These are phyloP conservation scores for Puccinia hordei DNA, from an alignment of 1,284 basidiomycete genomes.

Conservation along the genomic window DNA sequence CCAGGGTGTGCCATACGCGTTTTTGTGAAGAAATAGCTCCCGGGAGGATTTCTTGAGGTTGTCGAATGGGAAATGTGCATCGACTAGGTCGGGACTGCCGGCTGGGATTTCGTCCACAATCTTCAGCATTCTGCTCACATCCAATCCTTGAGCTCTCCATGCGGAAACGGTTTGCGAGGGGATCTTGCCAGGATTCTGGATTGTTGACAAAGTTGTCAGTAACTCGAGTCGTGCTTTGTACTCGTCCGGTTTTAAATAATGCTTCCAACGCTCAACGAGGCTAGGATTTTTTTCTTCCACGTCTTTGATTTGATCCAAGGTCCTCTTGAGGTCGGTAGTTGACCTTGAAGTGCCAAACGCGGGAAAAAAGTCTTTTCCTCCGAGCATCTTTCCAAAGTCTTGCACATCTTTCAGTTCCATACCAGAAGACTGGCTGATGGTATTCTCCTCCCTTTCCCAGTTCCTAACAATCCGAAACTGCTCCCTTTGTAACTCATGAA, in stretches of 20 bases:
- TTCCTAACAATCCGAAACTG: neutral
- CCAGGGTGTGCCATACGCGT: neutral
- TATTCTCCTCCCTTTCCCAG: neutral
- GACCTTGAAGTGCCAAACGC: neutral
- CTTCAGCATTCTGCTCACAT: conserved; percentile 1
- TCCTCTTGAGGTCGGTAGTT: too few relatives aligned
- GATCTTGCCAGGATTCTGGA: neutral
- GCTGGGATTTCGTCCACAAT: neutral
- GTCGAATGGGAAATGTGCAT: neutral
- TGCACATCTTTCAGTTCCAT: too few relatives aligned
- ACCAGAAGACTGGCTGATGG: neutral
- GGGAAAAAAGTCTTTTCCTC: neutral
- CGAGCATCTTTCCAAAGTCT: neutral
- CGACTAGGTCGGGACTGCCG: neutral
- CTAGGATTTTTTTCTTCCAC: neutral
- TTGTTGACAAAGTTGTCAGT: neutral
- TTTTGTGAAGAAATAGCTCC: neutral
- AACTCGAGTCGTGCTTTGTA: neutral
- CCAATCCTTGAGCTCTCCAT: conserved; percentile 5
- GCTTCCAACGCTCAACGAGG: neutral
- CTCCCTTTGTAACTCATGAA: neutral
- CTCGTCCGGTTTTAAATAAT: neutral
- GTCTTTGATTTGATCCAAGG: neutral
- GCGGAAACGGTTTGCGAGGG: neutral
- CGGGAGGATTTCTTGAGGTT: neutral